Evolutionary conservation across 2,329 filamentous ascomycete species (phyloP).

Genomic region (Fusarium sp.): DNA sequence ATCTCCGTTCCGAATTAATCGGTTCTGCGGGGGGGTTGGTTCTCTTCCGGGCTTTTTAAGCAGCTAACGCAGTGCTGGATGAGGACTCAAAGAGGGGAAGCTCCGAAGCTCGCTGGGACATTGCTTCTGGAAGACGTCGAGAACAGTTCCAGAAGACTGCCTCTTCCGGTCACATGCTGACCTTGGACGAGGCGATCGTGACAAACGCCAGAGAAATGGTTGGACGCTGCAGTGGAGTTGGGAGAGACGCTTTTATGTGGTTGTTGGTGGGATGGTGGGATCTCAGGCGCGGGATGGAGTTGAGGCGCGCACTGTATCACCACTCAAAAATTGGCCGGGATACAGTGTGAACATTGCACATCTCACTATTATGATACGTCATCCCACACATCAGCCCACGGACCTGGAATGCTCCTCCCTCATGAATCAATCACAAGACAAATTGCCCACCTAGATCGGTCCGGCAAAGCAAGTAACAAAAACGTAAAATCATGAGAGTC

Average conservation of each 20-base stretch:
- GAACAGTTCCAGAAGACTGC: slow-evolving; percentile 44
- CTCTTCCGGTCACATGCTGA: slow-evolving; percentile 43
- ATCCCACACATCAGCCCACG: slow-evolving; percentile 35
- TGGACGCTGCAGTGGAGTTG: slow-evolving; percentile 45
- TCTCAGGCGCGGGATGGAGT: neutral
- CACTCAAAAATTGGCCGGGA: too few species aligned
- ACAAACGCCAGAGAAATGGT: slow-evolving; percentile 48
- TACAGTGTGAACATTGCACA: slow-evolving; percentile 11
- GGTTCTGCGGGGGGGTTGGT: slow-evolving; percentile 35
- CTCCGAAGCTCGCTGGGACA: slow-evolving; percentile 1
- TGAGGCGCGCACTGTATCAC: neutral
- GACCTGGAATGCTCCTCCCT: slow-evolving; percentile 4
- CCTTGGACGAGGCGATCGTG: slow-evolving; percentile 43
- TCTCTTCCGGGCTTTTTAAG: slow-evolving; percentile 43
- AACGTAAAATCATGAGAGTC: neutral
- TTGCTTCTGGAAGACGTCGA: slow-evolving; percentile 34
- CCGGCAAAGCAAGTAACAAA: neutral
- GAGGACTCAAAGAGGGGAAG: slow-evolving; percentile 29
- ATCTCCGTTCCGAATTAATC: slow-evolving; percentile 27
- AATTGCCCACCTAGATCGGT: neutral
- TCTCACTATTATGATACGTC: slow-evolving; percentile 24
- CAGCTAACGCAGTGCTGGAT: slow-evolving; percentile 25
- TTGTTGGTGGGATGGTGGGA: slow-evolving; percentile 28
- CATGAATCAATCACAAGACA: slow-evolving; percentile 9
- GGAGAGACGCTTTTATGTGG: slow-evolving; percentile 17